phyloP scores from a whole-genome alignment of 164 flowering plant genomes.

The Nelumbo lutea region DNA sequence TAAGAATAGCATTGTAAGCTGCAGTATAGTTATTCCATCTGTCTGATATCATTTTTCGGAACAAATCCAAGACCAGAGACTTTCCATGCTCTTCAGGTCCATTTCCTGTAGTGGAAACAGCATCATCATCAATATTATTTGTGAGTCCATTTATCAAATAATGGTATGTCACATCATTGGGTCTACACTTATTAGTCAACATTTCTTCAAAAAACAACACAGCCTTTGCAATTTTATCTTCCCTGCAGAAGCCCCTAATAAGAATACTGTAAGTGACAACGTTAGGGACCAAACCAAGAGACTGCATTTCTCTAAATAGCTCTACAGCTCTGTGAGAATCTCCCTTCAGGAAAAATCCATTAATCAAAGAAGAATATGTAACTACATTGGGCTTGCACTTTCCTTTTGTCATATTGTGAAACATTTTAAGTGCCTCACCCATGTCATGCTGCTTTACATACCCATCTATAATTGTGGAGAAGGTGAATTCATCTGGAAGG shows the following conservation, averaged over 20 bases:
- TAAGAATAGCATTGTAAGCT: conserved; percentile 50
- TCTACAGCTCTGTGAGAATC: conserved; percentile 44
- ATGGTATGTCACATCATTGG: conserved; percentile 62
- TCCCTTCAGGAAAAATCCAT: conserved; percentile 25
- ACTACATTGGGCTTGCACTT: conserved; percentile 68
- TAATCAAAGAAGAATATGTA: conserved; percentile 66
- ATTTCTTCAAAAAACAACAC: conserved; percentile 57
- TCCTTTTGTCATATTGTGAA: conserved; percentile 39
- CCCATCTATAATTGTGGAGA: conserved; percentile 66
- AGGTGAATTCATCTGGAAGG: conserved; percentile 65
- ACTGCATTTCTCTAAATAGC: conserved; percentile 48
- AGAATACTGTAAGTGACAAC: conserved; percentile 72
- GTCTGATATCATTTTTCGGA: conserved; percentile 48
- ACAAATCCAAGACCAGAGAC: conserved; percentile 38
- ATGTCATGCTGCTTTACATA: conserved; percentile 61
- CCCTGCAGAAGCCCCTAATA: conserved; percentile 59
- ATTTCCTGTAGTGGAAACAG: conserved; percentile 14
- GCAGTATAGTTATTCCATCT: conserved; percentile 45
- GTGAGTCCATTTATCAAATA: conserved; percentile 48
- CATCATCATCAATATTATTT: conserved; percentile 15
- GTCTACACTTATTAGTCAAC: conserved; percentile 56
- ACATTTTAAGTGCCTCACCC: conserved; percentile 40
- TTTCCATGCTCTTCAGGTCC: conserved; percentile 21
- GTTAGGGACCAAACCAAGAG: conserved; percentile 55
- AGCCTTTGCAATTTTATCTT: conserved; percentile 44